Evolutionary conservation across 2,329 filamentous ascomycete genomes (phyloP), one percentile per base, ranked within the genome.

Genomic region (Curvularia verruculosa): DNA sequence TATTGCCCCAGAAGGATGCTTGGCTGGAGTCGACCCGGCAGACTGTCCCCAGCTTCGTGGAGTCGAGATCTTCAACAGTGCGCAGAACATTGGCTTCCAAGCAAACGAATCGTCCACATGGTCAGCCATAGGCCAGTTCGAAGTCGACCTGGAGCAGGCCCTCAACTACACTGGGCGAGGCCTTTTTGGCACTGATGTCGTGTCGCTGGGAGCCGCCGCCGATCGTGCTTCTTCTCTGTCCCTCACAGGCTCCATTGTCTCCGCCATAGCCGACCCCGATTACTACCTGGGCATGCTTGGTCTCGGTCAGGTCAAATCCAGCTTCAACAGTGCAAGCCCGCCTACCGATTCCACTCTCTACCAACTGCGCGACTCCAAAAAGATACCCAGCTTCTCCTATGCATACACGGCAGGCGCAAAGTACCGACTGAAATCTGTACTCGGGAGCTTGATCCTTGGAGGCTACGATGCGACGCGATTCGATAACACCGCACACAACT

Each of bases 401-500:
- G 67, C 61, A 2, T 76, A 76, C 47, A 74, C 74, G 19, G 74
- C 75, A 44, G 75, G 75, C 21, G 73, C 72, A 28, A 67, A 68
- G 28, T 76, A 77, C 54, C 64, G 65, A 9, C 51, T 69, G 21
- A 75, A 75, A 43, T 69, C 68, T 1, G 70, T 72, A 0, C 68
- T 70, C 36, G 74, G 72, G 7, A 77, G 66, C 47, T 66, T 80
- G 21, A 72, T 76, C 1, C 58, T 81, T 4, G 78, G 79, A 15
- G 78, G 79, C 5, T 80, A 78, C 53, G 78, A 81, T 58, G 63
- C 68, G 18, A 73, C 72, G 0, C 73, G 77, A n/a, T 75, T 77
- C 57, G 68, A 59, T 21, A 51, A 68, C 3, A 69, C 70, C 39
- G 53, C 4, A 70, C 71, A 72, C 39, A 59, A 61, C 23, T 73